These are phyloP conservation scores for Fomitopsis pulvina DNA, from an alignment of 768 basidiomycete species.

Conservation along the genomic window DNA sequence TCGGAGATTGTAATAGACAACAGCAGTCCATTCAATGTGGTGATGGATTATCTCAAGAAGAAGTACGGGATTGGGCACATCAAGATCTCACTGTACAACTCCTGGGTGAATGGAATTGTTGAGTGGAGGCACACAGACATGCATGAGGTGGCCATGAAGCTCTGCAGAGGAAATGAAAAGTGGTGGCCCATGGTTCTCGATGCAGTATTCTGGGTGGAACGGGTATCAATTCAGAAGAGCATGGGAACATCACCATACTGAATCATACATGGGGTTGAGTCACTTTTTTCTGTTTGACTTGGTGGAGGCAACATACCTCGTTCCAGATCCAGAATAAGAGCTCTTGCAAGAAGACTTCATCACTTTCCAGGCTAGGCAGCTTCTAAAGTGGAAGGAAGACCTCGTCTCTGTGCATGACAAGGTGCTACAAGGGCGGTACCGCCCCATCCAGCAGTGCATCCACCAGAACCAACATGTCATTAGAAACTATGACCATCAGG, in stretches of 20 bases:
- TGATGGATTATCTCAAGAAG: constrained; percentile 17
- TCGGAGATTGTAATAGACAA: constrained; percentile 38
- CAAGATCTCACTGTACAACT: constrained; percentile 18
- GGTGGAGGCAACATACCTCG: constrained; percentile 13
- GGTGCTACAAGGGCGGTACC: constrained; percentile 5
- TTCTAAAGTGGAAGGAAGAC: constrained; percentile 13
- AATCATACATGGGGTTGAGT: constrained; percentile 12
- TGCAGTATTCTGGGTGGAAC: constrained; percentile 31
- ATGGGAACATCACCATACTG: constrained; percentile 28
- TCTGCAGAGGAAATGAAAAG: constrained; percentile 9
- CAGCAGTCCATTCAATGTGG: constrained; percentile 23
- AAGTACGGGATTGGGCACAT: constrained; percentile 33
- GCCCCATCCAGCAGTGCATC: constrained; percentile 11
- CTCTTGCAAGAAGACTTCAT: constrained; percentile 14
- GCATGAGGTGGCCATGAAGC: constrained; percentile 16
- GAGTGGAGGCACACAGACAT: constrained; percentile 17
- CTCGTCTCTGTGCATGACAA: constrained; percentile 3
- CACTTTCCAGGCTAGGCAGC: constrained; percentile 2
- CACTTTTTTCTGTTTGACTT: constrained; percentile 18
- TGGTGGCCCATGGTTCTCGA: constrained; percentile 18
- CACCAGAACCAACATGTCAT: constrained; percentile 13
- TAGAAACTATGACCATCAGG: constrained; percentile 20
- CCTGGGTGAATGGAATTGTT: constrained; percentile 18
- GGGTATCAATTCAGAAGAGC: constrained; percentile 21
- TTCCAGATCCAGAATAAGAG: constrained; percentile 3